A percentile compares a stretch with the other conserved stretches of the same genome.
phyloP scores from a whole-genome alignment of 106 monocot genomes.

The Dactylorhiza incarnata region DNA sequence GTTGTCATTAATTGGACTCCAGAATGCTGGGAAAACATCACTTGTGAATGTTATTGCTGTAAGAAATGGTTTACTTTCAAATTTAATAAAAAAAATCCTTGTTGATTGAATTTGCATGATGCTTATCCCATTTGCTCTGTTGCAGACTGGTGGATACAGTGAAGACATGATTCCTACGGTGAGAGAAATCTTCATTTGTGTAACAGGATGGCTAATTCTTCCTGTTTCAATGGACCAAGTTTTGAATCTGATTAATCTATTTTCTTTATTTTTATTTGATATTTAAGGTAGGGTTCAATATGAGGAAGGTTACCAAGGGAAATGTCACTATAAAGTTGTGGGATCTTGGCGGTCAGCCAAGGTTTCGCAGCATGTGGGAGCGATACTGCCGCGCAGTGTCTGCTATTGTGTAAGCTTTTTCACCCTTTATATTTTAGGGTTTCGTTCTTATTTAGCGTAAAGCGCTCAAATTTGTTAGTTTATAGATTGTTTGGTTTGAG shows the following conservation, averaged over 20 bases:
- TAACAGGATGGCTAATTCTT: neutral
- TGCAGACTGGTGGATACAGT: conserved; percentile 82
- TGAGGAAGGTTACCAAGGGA: conserved; percentile 83
- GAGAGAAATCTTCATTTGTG: conserved; percentile 19
- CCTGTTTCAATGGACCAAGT: neutral
- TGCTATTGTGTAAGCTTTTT: conserved; percentile 75
- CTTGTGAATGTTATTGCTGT: conserved; percentile 85
- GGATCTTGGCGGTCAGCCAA: conserved; percentile 91
- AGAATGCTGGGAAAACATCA: conserved; percentile 92
- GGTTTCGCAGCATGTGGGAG: conserved; percentile 95
- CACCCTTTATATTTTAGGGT: neutral
- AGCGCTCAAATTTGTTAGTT: neutral
- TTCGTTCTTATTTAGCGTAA: neutral
- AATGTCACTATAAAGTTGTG: conserved; percentile 89
- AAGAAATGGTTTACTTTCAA: too few species aligned
- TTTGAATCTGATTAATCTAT: neutral
- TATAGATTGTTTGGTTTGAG: neutral
- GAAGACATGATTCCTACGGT: conserved; percentile 97
- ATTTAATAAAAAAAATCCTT: too few species aligned
- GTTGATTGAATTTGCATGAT: neutral
- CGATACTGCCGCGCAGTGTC: conserved; percentile 86
- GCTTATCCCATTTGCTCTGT: conserved; percentile 4
- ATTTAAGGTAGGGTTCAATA: conserved; percentile 77
- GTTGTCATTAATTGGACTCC: conserved; percentile 78
- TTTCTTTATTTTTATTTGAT: neutral